Base-by-base conservation (phyloP, 2,329 filamentous ascomycete genomes). In the Verticillium dahliae region DNA sequence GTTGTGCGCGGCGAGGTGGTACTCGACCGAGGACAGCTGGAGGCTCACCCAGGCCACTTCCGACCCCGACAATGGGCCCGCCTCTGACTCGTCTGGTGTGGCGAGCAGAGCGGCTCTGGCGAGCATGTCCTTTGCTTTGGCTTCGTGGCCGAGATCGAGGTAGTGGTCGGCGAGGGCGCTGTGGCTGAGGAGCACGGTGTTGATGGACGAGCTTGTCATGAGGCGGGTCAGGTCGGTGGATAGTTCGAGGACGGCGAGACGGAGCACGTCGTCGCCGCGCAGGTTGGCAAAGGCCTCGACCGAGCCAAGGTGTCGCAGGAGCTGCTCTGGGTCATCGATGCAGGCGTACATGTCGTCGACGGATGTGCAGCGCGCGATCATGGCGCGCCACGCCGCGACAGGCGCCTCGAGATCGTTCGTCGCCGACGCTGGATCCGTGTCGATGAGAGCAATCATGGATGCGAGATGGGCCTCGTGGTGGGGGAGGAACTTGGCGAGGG, bases 21-120 rank as follows among this genome's bases (percentile, higher is more conserved):
- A 92, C 71, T 96, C 91, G 0, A 90, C 87, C 63, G 88, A 86
- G 0, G 87, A 85, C 6, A 97, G 75, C 65, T 92, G 84, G 71
- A 89, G 89, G 15, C 74, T 74, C 10, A 79, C 79, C 22, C 79
- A 65, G 6, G 78, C 72, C 18, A 80, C 76, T 13, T 71, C 71
- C 2, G 77, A 74, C 3, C 74, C 58, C 4, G 71, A 27, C 4
- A 27, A 27, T 27, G 27, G 63, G 0, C 69, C 69, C n/a, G 27
- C 27, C 27, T 27, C 27, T 27, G 27, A 27, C 27, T 27, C 27
- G 27, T 76, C 70, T n/a, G 75, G 70, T 59, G 76, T 67, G 9
- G 78, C 65, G 18, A 81, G 80, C 22, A 76, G 73, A 64, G 87
- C 81, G 3, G 86, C 85, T 60, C 82, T 81, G 1, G 81, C 79